These are phyloP conservation scores for Cladophialophora chaetospira DNA, from an alignment of 2,329 filamentous ascomycete genomes.

Conservation along the genomic window DNA sequence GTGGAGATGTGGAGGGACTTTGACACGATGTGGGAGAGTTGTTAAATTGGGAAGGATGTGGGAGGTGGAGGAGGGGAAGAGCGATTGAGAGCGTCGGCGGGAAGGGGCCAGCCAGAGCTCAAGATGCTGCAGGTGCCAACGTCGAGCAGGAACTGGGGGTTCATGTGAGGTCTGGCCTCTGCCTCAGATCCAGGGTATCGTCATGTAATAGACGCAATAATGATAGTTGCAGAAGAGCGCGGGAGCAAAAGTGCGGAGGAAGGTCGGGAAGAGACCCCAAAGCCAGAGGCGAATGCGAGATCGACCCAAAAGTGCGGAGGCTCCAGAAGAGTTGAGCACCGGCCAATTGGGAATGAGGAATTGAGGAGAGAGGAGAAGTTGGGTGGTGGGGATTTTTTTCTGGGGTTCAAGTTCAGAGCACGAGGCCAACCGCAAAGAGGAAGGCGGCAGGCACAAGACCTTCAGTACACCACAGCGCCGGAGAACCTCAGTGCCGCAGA, in stretches of 20 bases:
- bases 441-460: neutral
- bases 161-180: too few relatives aligned
- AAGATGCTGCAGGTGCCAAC: neutral
- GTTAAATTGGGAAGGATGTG: slow-evolving; percentile 21
- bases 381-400: slow-evolving; percentile 8
- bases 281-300: neutral
- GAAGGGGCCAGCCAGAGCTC: neutral
- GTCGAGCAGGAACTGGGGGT: neutral
- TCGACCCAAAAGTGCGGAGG: neutral
- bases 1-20: slow-evolving; percentile 12
- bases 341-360: neutral
- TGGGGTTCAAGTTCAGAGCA: neutral
- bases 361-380: neutral
- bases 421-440: neutral
- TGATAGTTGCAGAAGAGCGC: neutral
- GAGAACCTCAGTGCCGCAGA: neutral
- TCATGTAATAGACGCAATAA: neutral
- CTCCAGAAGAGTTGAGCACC: neutral
- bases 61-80: slow-evolving; percentile 22
- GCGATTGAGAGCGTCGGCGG: neutral
- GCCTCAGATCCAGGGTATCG: neutral
- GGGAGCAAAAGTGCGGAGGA: neutral
- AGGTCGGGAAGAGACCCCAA: neutral
- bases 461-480: neutral
- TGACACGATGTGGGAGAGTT: slow-evolving; percentile 1